Evolutionary conservation across 176 grass and related monocot species (phyloP).

Genomic region (Alopecurus myosuroides): DNA sequence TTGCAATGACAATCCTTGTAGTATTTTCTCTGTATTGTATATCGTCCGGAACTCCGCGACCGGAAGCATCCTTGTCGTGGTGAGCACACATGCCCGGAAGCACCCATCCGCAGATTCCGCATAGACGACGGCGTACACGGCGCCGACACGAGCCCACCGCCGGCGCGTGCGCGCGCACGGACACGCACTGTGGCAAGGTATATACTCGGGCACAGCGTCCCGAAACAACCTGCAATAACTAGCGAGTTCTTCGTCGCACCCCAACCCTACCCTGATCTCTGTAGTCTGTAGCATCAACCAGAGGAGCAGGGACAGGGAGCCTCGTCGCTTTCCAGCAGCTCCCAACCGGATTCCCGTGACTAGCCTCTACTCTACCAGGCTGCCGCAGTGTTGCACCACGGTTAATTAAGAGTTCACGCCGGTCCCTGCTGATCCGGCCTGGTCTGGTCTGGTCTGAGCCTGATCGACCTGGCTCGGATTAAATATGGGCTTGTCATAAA

Average conservation of each 20-base stretch:
- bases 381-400: neutral
- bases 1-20: too few species aligned
- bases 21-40: too few species aligned
- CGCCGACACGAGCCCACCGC: neutral
- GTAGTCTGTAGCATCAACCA: neutral
- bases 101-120: neutral
- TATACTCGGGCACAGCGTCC: neutral
- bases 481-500: slow-evolving; percentile 6
- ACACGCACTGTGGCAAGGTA: neutral
- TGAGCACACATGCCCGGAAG: neutral
- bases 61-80: too few species aligned
- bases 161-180: neutral
- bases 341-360: slow-evolving; percentile 47
- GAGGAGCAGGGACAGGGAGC: neutral
- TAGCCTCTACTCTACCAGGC: neutral
- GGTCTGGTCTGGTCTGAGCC: slow-evolving; percentile 16
- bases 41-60: too few species aligned
- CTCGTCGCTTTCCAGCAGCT: neutral
- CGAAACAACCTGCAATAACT: neutral
- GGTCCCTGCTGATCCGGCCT: neutral
- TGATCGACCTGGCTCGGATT: slow-evolving; percentile 6
- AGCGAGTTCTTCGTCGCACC: neutral
- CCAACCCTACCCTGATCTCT: neutral
- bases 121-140: neutral
- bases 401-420: slow-evolving; percentile 28